phyloP scores from a whole-genome alignment of 2,329 filamentous ascomycete genomes.

The Calonectria henricotiae region DNA sequence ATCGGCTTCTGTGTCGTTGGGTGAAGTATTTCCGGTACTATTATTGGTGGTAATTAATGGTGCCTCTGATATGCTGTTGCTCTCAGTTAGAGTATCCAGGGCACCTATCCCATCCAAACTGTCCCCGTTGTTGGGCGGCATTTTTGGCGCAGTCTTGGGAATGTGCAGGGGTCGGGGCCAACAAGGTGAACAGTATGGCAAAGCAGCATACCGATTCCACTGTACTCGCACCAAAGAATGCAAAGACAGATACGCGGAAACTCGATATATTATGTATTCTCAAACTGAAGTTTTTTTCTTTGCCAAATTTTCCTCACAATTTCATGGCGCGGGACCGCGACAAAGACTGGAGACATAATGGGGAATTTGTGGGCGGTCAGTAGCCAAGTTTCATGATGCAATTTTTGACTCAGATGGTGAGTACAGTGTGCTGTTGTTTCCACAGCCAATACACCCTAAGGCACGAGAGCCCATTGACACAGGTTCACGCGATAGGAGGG shows the following conservation, averaged over 20 bases:
- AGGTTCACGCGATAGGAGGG: neutral
- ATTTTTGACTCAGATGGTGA: slow-evolving; percentile 12
- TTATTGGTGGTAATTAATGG: neutral
- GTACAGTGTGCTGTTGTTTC: neutral
- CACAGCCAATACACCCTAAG: neutral
- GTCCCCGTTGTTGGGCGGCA: neutral
- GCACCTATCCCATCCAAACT: neutral
- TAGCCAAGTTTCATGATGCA: slow-evolving; percentile 7
- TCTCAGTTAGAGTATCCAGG: neutral
- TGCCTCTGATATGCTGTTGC: neutral
- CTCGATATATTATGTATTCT: neutral
- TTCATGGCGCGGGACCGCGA: neutral
- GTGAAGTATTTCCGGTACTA: neutral
- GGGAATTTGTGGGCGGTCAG: neutral
- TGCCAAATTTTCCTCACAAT: no score
- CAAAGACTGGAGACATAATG: neutral
- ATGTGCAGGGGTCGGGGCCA: no score
- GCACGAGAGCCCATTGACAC: neutral
- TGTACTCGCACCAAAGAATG: neutral
- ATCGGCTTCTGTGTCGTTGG: neutral
- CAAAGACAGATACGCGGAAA: neutral
- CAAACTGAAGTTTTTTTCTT: neutral
- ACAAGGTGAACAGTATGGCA: neutral
- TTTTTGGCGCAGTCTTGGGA: neutral
- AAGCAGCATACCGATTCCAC: neutral